phyloP scores from a whole-genome alignment of 768 basidiomycete species.

The Psilocybe azurescens region DNA sequence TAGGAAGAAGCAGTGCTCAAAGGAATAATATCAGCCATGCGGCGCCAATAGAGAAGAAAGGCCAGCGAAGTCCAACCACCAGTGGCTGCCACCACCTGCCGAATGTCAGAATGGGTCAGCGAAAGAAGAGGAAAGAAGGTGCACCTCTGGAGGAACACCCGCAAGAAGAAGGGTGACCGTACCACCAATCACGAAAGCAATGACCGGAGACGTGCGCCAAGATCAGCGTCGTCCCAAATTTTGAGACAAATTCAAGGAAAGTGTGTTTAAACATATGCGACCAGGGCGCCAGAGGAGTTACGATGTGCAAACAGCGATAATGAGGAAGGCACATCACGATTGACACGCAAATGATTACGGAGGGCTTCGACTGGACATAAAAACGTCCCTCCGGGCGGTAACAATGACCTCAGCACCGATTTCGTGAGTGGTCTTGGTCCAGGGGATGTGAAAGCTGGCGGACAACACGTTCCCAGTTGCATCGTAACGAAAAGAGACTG shows the following conservation, averaged over 20 bases:
- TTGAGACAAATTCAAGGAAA: not conserved
- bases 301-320: not conserved
- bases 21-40: too few relatives aligned
- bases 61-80: too few relatives aligned
- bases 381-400: slow-evolving; percentile 12
- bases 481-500: too few relatives aligned
- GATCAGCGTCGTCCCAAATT: not conserved
- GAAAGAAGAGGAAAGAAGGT: too few relatives aligned
- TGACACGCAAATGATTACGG: slow-evolving; percentile 5
- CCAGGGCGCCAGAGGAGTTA: not conserved
- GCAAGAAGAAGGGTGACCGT: slow-evolving; percentile 31
- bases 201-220: slow-evolving; percentile 29
- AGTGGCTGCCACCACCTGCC: too few relatives aligned
- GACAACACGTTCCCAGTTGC: too few relatives aligned
- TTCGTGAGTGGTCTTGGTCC: slow-evolving; percentile 35
- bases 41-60: too few relatives aligned
- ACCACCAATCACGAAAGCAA: slow-evolving; percentile 40
- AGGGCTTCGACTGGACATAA: slow-evolving; percentile 14
- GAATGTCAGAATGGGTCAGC: too few relatives aligned
- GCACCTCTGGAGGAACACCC: slow-evolving; percentile 36
- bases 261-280: not conserved
- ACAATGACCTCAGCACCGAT: slow-evolving; percentile 15
- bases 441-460: slow-evolving; percentile 31
- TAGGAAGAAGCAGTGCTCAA: too few relatives aligned
- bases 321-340: not conserved